These are phyloP conservation scores for Perilla frutescens DNA, from an alignment of 257 asterid species.

Conservation along the genomic window DNA sequence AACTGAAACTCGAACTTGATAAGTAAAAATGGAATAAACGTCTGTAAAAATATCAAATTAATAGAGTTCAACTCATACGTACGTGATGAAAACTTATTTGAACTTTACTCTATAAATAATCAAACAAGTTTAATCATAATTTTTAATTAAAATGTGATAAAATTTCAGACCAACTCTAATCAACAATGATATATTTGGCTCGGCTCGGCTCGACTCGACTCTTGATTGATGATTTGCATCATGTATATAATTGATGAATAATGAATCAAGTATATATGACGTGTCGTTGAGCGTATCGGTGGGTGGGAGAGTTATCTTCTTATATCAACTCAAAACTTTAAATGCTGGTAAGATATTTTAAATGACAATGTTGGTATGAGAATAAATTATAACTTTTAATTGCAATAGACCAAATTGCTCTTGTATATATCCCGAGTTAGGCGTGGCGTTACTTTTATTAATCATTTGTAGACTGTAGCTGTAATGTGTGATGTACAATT, in stretches of 20 bases:
- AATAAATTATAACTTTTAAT: neutral
- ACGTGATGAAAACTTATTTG: too few species aligned
- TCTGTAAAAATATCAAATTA: too few species aligned
- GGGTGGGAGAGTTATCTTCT: slow-evolving; percentile 27
- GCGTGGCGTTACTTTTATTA: slow-evolving; percentile 18
- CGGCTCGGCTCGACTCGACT: too few species aligned
- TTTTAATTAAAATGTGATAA: too few species aligned
- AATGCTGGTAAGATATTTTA: neutral
- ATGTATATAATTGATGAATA: neutral
- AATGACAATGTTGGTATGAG: neutral
- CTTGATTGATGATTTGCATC: too few species aligned
- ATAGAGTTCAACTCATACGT: too few species aligned
- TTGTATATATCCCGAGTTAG: slow-evolving; percentile 1
- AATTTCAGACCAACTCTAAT: too few species aligned
- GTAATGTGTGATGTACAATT: neutral
- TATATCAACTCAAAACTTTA: neutral
- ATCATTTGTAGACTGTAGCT: neutral
- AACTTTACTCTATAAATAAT: too few species aligned
- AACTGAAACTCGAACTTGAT: too few species aligned
- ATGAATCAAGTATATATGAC: slow-evolving; percentile 8
- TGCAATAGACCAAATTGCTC: neutral
- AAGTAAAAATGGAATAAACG: too few species aligned
- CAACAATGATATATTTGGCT: too few species aligned
- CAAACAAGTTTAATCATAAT: too few species aligned
- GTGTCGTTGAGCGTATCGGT: slow-evolving; percentile 14